Evolutionary conservation across 2,329 filamentous ascomycete genomes (phyloP), one percentile per base, ranked within the genome.

Genomic region (Coniochaeta sp.): DNA sequence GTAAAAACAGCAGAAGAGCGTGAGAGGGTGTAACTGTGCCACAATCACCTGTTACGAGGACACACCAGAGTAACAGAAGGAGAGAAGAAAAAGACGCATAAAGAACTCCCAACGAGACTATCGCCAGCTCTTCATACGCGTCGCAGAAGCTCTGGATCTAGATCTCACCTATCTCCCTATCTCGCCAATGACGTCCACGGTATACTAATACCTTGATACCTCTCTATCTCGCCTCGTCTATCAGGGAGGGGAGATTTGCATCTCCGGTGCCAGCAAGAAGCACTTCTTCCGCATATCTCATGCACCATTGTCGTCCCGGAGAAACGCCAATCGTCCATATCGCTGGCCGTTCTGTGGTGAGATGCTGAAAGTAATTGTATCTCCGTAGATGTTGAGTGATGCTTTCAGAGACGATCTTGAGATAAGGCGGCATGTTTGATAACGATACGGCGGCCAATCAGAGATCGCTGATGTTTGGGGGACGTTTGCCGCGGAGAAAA

Each of bases 71-170:
- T 24, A 40, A 40, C 16, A 26, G 12, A 13, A 24, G 22, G 38
- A 42, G n/a, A 42, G n/a, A 42, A 14, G 20, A 42, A 42, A 42
- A 42, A 42, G 38, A 42, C 38, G 38, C 38, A 42, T 42, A 42
- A n/a, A n/a, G 22, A 26, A 42, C 8, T 1, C 20, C 10, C 3
- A 42, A 2, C 4, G 20, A 42, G 38, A 12, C 16, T 38, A 22
- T 38, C 33, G 8, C 10, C 33, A 6, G 6, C 12, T 7, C n/a
- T n/a, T n/a, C n/a, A n/a, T n/a, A n/a, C n/a, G n/a, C n/a, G n/a
- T n/a, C n/a, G n/a, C n/a, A n/a, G n/a, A n/a, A n/a, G n/a, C n/a
- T n/a, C n/a, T n/a, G n/a, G 14, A 26, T 42, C 38, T 22, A 26
- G 33, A 38, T 42, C 38, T 26, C 26, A 24, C 18, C 18, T n/a